Evolutionary conservation across 805 yeast species (phyloP).

Genomic region (Starmerella vaccinii): DNA sequence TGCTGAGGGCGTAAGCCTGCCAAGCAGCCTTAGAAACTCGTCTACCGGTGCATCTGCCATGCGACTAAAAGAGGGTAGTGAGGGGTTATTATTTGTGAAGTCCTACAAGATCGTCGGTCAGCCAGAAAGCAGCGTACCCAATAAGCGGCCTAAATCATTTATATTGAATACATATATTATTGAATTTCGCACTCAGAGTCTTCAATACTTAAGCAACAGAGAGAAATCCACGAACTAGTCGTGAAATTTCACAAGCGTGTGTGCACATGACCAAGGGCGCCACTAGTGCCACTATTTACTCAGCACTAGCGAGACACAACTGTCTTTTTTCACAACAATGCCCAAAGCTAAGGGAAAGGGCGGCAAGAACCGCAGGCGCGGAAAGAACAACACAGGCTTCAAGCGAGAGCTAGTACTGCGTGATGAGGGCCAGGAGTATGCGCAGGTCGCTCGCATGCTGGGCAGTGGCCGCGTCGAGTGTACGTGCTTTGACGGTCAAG

Average conservation of each 20-base stretch:
- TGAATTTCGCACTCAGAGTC: too few species aligned
- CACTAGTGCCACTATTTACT: not conserved
- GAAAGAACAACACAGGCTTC: slow-evolving; percentile 88
- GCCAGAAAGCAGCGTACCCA: too few species aligned
- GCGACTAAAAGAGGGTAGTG: not conserved
- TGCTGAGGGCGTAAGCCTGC: slow-evolving; percentile 52
- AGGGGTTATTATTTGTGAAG: too few species aligned
- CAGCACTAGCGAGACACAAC: not conserved
- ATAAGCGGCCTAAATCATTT: too few species aligned
- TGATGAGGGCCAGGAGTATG: slow-evolving; percentile 98
- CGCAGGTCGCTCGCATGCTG: slow-evolving; percentile 94
- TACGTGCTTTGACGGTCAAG: slow-evolving; percentile 83
- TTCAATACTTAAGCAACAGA: too few species aligned
- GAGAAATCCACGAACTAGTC: too few species aligned
- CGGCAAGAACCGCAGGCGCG: slow-evolving; percentile 82
- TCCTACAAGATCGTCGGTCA: too few species aligned
- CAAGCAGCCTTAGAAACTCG: slow-evolving; percentile 67
- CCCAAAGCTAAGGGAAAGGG: slow-evolving; percentile 70
- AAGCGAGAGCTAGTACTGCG: slow-evolving; percentile 87
- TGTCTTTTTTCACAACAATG: slow-evolving; percentile 34
- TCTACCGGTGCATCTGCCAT: slow-evolving; percentile 3
- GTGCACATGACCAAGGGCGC: not conserved
- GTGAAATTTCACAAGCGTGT: not conserved
- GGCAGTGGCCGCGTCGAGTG: slow-evolving; percentile 98
- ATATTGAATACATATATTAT: not conserved